Evolutionary conservation across 371 early-diverging fungal species (phyloP), one percentile per base, ranked within the genome.

Genomic region (Mucor racemosus): DNA sequence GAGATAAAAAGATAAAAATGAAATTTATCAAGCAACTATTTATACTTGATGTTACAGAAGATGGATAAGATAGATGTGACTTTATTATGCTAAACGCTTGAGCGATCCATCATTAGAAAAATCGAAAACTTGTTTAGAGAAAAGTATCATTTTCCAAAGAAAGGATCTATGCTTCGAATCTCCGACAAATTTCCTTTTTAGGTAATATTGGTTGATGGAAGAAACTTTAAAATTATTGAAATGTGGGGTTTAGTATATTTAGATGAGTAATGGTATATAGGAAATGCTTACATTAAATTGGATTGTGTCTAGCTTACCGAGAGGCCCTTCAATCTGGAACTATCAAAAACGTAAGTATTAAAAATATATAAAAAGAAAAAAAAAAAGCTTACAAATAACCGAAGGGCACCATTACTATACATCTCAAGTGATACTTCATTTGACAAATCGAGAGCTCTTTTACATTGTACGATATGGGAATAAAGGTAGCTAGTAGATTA

Each of bases 351-450:
- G 40, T 42, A 11, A 33, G 26, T 40, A 19, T 36, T 9, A 19
- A 5, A 38, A 3, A 35, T 26, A 36, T 4, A 6, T 42, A n/a
- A 5, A 34, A 14, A 26, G 44, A 59, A 21, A 21, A 21, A 50
- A 21, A n/a, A 21, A 50, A n/a, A 7, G 57, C 60, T 62, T 81
- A 75, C 81, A 63, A 77, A 48, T 35, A 82, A 42, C 17, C 72
- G 65, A 9, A 82, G 61, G 4, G 68, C 64, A 13, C 82, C 82
- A 36, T 71, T 63, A 26, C 39, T 39, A 33, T 73, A 69, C 14
- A 79, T 61, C 15, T 76, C 73, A 36, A 82, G 53, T 1, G 79
- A 75, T 0, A 82, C 75, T 46, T 79, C 74, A 61, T 66, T 58
- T 13, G 82, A 72, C 4, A 71, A 59, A 31, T 75, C 80, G 8